These are phyloP conservation scores for Gentiana dahurica DNA, from an alignment of 257 asterid genomes.

Conservation along the genomic window DNA sequence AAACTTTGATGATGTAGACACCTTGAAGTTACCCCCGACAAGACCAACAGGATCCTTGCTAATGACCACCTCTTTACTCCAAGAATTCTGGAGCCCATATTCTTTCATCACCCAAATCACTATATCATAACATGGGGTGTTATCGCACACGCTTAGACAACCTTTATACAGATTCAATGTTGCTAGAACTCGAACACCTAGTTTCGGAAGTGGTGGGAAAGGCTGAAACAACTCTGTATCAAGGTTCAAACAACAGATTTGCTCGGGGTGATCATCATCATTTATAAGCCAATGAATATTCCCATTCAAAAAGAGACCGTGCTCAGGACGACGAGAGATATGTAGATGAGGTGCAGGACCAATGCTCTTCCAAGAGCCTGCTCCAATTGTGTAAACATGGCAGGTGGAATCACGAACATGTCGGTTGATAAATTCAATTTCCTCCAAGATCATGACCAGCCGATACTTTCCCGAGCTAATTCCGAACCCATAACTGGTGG, in stretches of 20 bases:
- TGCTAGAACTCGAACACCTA: not conserved
- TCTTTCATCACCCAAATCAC: conserved; percentile 37
- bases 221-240: conserved; percentile 20
- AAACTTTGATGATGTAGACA: not conserved
- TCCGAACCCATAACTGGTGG: conserved; percentile 27
- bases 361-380: conserved; percentile 12
- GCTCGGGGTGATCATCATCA: conserved; percentile 3
- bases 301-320: conserved; percentile 20
- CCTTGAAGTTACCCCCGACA: not conserved
- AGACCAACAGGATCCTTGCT: not conserved
- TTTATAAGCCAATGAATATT: conserved; percentile 35
- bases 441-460: conserved; percentile 31
- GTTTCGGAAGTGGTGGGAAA: conserved; percentile 4
- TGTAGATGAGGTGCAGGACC: conserved; percentile 19
- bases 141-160: conserved; percentile 16
- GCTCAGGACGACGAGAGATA: conserved; percentile 8
- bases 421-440: not conserved
- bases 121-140: conserved; percentile 9
- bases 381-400: conserved; percentile 35
- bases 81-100: conserved; percentile 21
- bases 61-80: conserved; percentile 19
- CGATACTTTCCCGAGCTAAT: conserved; percentile 19
- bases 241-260: conserved; percentile 27
- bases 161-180: conserved; percentile 10
- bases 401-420: conserved; percentile 13